These are phyloP conservation scores for Luffa aegyptiaca DNA, from an alignment of 306 rosid species.

Conservation along the genomic window DNA sequence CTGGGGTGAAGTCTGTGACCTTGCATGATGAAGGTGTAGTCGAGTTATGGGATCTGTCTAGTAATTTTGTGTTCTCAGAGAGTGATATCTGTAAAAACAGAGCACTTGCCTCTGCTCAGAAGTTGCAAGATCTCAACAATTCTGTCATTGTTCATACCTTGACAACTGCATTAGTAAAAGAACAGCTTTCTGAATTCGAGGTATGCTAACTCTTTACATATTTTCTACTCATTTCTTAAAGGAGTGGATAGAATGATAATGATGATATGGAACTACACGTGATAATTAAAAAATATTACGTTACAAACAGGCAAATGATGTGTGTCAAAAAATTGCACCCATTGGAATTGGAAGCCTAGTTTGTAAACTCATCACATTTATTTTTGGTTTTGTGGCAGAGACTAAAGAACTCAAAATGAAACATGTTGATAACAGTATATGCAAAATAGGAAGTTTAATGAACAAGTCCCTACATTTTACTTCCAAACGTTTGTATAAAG, in stretches of 20 bases:
- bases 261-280: not conserved
- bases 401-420: not conserved
- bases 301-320: not conserved
- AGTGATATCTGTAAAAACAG: conserved; percentile 68
- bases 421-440: not conserved
- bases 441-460: not conserved
- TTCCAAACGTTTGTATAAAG: not conserved
- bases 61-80: conserved; percentile 62
- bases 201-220: conserved; percentile 14
- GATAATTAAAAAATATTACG: not conserved
- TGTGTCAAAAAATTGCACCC: not conserved
- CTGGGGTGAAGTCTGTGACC: conserved; percentile 86
- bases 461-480: not conserved
- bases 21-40: conserved; percentile 75
- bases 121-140: conserved; percentile 91
- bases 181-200: conserved; percentile 66
- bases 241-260: not conserved
- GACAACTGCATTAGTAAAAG: conserved; percentile 44
- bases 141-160: conserved; percentile 55
- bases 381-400: not conserved
- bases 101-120: conserved; percentile 64
- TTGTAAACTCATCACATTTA: not conserved
- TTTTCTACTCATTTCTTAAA: not conserved
- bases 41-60: conserved; percentile 76
- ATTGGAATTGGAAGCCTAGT: not conserved